These are phyloP conservation scores for Solanum hybrid DNA, from an alignment of 305 asterid genomes.

Conservation along the genomic window DNA sequence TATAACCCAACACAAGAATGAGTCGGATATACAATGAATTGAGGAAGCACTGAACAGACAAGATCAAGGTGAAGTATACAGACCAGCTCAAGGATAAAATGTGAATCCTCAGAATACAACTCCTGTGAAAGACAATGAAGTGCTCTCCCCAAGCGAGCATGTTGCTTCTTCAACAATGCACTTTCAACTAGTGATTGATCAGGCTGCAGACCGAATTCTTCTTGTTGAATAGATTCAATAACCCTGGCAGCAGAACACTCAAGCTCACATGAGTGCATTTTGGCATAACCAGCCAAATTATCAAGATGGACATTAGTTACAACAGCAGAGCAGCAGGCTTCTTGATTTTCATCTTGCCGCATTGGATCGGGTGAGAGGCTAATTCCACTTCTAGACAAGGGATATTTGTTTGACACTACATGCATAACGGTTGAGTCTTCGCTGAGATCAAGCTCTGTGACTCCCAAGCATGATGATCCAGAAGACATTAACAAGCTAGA, in stretches of 20 bases:
- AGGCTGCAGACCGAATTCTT: slow-evolving; percentile 81
- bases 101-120: slow-evolving; percentile 96
- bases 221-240: slow-evolving; percentile 66
- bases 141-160: slow-evolving; percentile 96
- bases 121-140: slow-evolving; percentile 94
- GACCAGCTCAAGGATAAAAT: slow-evolving; percentile 95
- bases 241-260: slow-evolving; percentile 33
- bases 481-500: slow-evolving; percentile 20
- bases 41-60: background rate
- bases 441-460: slow-evolving; percentile 16
- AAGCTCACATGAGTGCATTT: slow-evolving; percentile 2
- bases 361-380: slow-evolving; percentile 18
- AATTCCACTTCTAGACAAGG: slow-evolving; percentile 19
- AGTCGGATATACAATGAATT: background rate
- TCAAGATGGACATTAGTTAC: slow-evolving; percentile 18
- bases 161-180: slow-evolving; percentile 81
- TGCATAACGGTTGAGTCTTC: slow-evolving; percentile 19
- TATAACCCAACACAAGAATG: background rate
- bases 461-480: slow-evolving; percentile 32
- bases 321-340: slow-evolving; percentile 15
- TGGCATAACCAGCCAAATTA: slow-evolving; percentile 13
- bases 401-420: slow-evolving; percentile 10
- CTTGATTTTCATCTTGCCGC: slow-evolving; percentile 12
- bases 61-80: slow-evolving; percentile 36
- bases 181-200: slow-evolving; percentile 48